These are phyloP conservation scores for Fusarium luffae DNA, from an alignment of 2,329 filamentous ascomycete species.

Conservation along the genomic window DNA sequence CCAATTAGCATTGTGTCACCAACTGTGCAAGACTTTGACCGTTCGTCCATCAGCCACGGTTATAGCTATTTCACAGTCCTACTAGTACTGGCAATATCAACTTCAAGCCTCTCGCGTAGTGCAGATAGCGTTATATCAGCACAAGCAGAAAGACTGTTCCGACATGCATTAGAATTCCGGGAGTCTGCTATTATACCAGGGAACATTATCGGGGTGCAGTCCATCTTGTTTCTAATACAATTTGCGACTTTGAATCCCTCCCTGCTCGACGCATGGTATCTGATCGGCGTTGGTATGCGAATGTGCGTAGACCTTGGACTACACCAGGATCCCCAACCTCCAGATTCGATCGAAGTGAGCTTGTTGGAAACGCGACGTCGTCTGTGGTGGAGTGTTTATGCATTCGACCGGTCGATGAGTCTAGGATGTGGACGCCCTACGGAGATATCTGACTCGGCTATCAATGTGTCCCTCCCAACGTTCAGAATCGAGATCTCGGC, in stretches of 20 bases:
- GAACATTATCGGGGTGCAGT: conserved; percentile 3
- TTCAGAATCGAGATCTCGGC: conserved; percentile 11
- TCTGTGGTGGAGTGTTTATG: conserved; percentile 17
- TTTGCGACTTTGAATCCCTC: conserved; percentile 17
- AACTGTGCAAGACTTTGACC: background rate
- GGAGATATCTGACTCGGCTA: conserved; percentile 9
- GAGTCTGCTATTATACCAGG: conserved; percentile 8
- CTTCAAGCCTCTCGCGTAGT: conserved; percentile 9
- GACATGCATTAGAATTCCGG: background rate
- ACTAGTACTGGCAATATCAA: background rate
- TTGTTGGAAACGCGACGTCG: conserved; percentile 7
- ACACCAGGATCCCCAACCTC: conserved; percentile 3
- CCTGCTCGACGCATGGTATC: conserved; percentile 6
- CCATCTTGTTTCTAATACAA: background rate
- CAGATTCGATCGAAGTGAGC: background rate
- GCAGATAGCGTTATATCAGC: conserved; percentile 16
- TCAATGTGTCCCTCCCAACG: background rate
- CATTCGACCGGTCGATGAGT: conserved; percentile 18
- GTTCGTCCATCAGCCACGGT: background rate
- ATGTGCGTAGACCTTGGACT: conserved; percentile 21
- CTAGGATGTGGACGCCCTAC: conserved; percentile 10
- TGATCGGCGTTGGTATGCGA: conserved; percentile 10
- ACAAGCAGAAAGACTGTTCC: background rate
- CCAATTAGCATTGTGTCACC: background rate
- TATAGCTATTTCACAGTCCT: conserved; percentile 17